Base-by-base conservation (phyloP, 805 yeast genomes). In the Kazachstania psychrophila region DNA sequence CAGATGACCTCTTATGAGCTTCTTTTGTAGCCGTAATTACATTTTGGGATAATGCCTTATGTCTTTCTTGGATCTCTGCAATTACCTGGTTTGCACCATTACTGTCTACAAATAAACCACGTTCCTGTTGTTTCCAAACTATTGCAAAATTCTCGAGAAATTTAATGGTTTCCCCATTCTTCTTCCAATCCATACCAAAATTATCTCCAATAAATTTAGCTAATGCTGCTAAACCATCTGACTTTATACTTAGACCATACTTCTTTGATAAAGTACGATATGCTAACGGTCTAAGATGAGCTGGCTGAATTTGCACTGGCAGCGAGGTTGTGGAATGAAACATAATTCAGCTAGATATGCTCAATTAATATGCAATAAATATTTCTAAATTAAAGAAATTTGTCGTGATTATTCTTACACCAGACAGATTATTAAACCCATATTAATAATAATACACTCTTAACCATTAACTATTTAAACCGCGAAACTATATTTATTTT, bases 261-360 rank as follows among this genome's bases (percentile, higher is more conserved):
- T 89, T 92, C 60, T 87, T 89, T 4, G 97, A 84, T 7, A 92
- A 60, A 2, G 89, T 73, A 28, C 98, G 67, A 57, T 88, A 92
- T 0, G 96, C 96, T 33, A 89, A 63, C 1, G 98, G 98, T 31
- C 98, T 72, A 30, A 92, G 64, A 51, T 83, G 83, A 0, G 89
- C 74, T 0, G 96, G 85, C 36, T 77, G 82, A 2, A 89, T 73
- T 39, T 71, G 70, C 2, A 85, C 77, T 0, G 96, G 96, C 10
- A 88, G 68, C 14, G 70, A 74, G 17, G 40, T 44, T 2, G 51
- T 52, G 13, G 49, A 30, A n/a, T 40, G 34, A 25, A 50, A 40
- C 54, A 52, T 50, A n/a, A n/a, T n/a, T n/a, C n/a, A n/a, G n/a
- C n/a, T n/a, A n/a, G n/a, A n/a, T n/a, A n/a, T n/a, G n/a, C n/a